Evolutionary conservation across 2,329 filamentous ascomycete species (phyloP).

Genomic region (Xylaria sp.): DNA sequence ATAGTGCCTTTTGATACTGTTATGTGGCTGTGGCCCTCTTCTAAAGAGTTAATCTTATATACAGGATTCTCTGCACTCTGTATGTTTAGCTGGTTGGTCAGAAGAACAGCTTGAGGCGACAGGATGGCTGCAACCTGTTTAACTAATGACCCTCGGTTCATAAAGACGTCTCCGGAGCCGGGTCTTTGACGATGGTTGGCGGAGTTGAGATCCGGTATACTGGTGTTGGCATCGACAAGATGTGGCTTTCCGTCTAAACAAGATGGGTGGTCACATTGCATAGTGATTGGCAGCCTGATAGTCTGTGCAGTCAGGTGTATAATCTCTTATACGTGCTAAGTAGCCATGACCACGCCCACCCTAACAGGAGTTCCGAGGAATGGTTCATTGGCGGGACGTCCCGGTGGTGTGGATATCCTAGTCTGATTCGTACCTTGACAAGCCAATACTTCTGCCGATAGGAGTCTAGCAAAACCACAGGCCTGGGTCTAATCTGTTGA

Average conservation of each 20-base stretch:
- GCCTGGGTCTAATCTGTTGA: constrained; percentile 2
- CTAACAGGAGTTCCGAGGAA: constrained; percentile 22
- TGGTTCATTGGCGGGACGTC: constrained; percentile 32
- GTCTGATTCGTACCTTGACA: constrained; percentile 19
- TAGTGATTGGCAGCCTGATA: constrained; percentile 23
- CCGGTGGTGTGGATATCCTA: constrained; percentile 31
- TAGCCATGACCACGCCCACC: constrained; percentile 21
- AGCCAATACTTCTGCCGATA: neutral
- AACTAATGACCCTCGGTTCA: neutral
- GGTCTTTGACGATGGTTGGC: neutral
- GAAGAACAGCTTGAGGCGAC: neutral
- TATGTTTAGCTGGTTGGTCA: neutral
- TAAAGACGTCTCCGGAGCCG: neutral
- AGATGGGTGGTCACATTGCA: constrained; percentile 27
- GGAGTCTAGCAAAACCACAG: neutral
- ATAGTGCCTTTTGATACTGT: too few relatives aligned
- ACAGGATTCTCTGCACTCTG: neutral
- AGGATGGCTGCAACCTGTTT: neutral
- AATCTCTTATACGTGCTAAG: neutral
- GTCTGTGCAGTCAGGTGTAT: constrained; percentile 17
- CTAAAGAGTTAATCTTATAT: neutral
- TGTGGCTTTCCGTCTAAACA: neutral
- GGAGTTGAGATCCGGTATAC: constrained; percentile 8
- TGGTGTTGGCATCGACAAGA: constrained; percentile 17
- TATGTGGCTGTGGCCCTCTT: too few relatives aligned